These are phyloP conservation scores for Barnettozyma botsteinii DNA, from an alignment of 805 yeast species.

Conservation along the genomic window DNA sequence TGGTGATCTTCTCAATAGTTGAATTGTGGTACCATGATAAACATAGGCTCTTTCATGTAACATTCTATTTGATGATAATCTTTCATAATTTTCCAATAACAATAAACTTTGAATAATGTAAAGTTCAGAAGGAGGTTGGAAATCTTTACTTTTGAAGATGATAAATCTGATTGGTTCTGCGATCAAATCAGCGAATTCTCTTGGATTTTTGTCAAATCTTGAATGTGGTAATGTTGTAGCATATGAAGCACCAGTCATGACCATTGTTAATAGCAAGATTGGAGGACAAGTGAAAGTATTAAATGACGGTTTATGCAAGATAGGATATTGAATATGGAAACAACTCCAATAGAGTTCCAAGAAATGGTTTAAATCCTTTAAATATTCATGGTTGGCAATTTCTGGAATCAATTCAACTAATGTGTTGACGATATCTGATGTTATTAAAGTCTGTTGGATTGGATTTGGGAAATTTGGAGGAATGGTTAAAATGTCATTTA, in stretches of 20 bases:
- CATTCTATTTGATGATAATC: conserved; percentile 58
- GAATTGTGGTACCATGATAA: conserved; percentile 84
- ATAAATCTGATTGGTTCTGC: conserved; percentile 56
- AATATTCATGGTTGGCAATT: conserved; percentile 18
- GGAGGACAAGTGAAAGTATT: conserved; percentile 46
- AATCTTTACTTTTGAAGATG: conserved; percentile 64
- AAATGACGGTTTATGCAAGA: conserved; percentile 47
- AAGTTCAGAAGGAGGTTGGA: conserved; percentile 68
- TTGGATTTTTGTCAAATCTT: conserved; percentile 14
- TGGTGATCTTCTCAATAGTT: conserved; percentile 69
- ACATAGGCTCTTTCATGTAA: conserved; percentile 79
- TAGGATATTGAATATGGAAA: conserved; percentile 40
- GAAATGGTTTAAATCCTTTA: conserved; percentile 21
- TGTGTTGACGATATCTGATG: conserved; percentile 17
- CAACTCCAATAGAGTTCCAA: conserved; percentile 24
- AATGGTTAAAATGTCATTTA: conserved; percentile 24
- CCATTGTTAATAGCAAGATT: conserved; percentile 47
- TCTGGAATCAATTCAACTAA: conserved; percentile 20
- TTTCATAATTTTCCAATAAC: conserved; percentile 74
- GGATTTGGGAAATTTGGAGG: conserved; percentile 29
- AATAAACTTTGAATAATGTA: conserved; percentile 75
- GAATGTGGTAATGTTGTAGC: conserved; percentile 18
- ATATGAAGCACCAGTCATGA: conserved; percentile 29
- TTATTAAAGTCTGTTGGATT: conserved; percentile 23
- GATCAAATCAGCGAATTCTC: conserved; percentile 30